Base-by-base conservation (phyloP, 306 rosid species). In the Macrotyloma uniflorum region DNA sequence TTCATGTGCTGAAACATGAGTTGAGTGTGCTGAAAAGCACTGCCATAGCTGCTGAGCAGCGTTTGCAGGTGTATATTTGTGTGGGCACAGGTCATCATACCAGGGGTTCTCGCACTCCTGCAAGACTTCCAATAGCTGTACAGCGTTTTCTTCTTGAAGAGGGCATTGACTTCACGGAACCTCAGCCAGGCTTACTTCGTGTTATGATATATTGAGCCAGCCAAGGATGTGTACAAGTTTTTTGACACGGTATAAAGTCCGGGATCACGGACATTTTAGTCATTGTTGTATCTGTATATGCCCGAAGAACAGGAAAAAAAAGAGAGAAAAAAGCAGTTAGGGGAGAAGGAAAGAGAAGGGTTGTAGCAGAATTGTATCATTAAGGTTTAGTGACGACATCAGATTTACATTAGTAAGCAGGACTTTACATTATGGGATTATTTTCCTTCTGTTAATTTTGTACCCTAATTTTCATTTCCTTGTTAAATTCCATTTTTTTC, bases 1-100 rank as follows among this genome's bases (percentile, higher is more conserved):
- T 93, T 67, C 96, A 88, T 68, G 85, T 91, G 62, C 88, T 93
- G 67, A 90, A 90, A 84, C 91, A 93, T 50, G 94, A 93, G 64
- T 78, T 93, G 85, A 72, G 88, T 22, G 84, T 85, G 85, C 83
- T 93, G 78, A 87, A 85, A 89, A 80, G 80, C 86, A 81, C 94
- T 5, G 96, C 97, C 55, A 78, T 90, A 65, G 91, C 89, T n/a
- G 77, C 89, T 0, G 94, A 84, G 61, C 91, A 87, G 49, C 88
- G 88, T 26, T 74, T 90, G 78, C 94, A 90, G 83, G 94, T 90
- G 42, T 90, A 85, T 72, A 88, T 93, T 43, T 90, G 91, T 73
- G 96, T 93, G 1, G 97, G 96, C 72, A 93, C 97, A 0, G 97
- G 96, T 68, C 97, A 93, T 75, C 97, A 93, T 83, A 93, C 96